A percentile compares a stretch with the other conserved stretches of the same genome.
Conservation (phyloP, 441 rosid species). For the Populus hybrid region DNA sequence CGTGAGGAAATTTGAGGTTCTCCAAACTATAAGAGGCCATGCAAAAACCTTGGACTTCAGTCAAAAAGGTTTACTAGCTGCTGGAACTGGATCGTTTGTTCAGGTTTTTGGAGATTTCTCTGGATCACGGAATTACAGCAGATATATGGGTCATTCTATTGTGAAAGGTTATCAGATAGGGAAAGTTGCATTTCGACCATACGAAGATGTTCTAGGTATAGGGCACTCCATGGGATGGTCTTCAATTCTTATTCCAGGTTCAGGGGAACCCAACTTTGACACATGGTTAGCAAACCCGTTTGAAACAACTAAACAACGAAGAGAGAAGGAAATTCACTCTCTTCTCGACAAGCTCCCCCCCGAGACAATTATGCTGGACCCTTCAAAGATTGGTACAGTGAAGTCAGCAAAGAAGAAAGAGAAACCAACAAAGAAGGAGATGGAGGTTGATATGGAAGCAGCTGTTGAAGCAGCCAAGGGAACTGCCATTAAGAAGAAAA, state of each 20-base stretch:
- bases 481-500: constrained; percentile 54
- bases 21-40: constrained; percentile 65
- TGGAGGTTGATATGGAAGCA: constrained; percentile 60
- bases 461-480: constrained; percentile 61
- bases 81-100: constrained; percentile 67
- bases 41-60: constrained; percentile 80
- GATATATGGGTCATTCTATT: constrained; percentile 79
- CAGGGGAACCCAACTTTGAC: constrained; percentile 95
- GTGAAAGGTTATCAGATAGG: constrained; percentile 80
- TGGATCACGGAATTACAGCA: constrained; percentile 52
- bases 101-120: constrained; percentile 52
- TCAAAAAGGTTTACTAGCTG: constrained; percentile 89
- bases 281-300: constrained; percentile 92
- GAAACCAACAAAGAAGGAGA: constrained; percentile 52
- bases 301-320: constrained; percentile 82
- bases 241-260: constrained; percentile 78
- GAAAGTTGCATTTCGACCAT: constrained; percentile 72
- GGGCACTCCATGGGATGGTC: constrained; percentile 98
- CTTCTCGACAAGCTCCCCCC: constrained; percentile 95
- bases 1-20: constrained; percentile 70
- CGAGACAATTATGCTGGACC: constrained; percentile 84
- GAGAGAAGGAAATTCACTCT: constrained; percentile 77
- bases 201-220: constrained; percentile 78
- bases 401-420: constrained; percentile 52
- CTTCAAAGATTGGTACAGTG: constrained; percentile 79